Evolutionary conservation across 371 early-diverging fungal species (phyloP).

Genomic region (Apophysomyces sp.): DNA sequence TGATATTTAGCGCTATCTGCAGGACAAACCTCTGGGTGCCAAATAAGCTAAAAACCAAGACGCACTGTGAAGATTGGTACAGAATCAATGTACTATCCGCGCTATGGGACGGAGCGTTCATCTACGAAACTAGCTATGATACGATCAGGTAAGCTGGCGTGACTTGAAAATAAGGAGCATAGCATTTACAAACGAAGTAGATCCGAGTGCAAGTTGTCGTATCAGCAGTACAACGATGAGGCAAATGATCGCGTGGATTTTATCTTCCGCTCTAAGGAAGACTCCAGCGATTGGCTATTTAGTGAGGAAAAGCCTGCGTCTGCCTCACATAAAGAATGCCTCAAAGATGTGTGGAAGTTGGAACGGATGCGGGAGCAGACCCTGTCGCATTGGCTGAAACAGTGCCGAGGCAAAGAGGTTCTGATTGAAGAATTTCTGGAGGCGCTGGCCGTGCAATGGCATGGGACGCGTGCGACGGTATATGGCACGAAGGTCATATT

Average conservation of each 20-base stretch:
- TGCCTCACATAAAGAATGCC: neutral
- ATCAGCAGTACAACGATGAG: neutral
- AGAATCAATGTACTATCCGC: constrained; percentile 1
- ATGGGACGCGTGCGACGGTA: neutral
- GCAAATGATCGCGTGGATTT: neutral
- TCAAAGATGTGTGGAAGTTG: neutral
- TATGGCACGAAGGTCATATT: neutral
- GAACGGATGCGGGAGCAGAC: neutral
- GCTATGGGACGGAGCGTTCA: constrained; percentile 6
- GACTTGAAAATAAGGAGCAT: too few species aligned
- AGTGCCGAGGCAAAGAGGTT: neutral
- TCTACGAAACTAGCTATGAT: neutral
- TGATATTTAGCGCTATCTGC: constrained; percentile 3
- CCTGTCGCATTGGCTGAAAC: neutral
- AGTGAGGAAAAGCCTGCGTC: neutral
- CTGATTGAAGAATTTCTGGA: neutral
- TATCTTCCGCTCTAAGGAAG: neutral
- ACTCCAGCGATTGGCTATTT: neutral
- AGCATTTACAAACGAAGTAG: too few species aligned
- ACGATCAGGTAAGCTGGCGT: neutral
- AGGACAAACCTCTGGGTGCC: neutral
- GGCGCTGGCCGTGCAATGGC: neutral
- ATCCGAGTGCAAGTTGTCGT: neutral
- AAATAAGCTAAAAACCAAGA: neutral
- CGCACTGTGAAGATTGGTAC: constrained; percentile 5